Percentiles rank a stretch among this genome's conserved stretches.
Evolutionary conservation across 2,329 filamentous ascomycete genomes (phyloP).

Genomic region (Aspergillus ochraceoroseus): DNA sequence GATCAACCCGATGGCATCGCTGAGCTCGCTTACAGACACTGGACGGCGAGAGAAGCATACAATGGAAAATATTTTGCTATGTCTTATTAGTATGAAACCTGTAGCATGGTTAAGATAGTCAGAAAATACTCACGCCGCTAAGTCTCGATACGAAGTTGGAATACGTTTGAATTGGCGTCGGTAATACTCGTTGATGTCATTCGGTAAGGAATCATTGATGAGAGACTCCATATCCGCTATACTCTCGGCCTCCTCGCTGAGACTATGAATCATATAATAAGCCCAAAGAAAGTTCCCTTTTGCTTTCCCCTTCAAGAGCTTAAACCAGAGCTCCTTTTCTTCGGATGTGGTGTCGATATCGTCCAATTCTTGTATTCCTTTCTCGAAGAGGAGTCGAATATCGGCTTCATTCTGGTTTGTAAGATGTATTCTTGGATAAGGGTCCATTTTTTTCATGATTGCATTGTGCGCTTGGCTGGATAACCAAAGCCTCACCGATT

Average conservation of each 20-base stretch:
- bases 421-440: not conserved
- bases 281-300: conserved; percentile 2
- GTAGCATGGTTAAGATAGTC: no score
- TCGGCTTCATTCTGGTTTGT: conserved; percentile 1
- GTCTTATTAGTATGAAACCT: not conserved
- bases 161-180: conserved; percentile 1
- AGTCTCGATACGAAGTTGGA: not conserved
- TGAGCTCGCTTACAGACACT: not conserved
- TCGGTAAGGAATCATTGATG: not conserved
- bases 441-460: not conserved
- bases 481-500: not conserved
- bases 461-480: conserved; percentile 1
- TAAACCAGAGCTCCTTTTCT: conserved; percentile 3
- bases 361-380: not conserved
- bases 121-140: not conserved
- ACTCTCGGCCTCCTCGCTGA: not conserved
- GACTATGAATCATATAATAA: conserved; percentile 4
- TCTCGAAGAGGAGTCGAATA: not conserved
- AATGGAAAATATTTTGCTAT: conserved; percentile 3
- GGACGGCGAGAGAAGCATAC: not conserved
- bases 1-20: not conserved
- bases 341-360: not conserved
- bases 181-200: conserved; percentile 1
- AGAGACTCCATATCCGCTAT: not conserved
- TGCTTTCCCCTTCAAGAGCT: not conserved